phyloP scores from a whole-genome alignment of 306 rosid genomes.

The Citrullus amarus region DNA sequence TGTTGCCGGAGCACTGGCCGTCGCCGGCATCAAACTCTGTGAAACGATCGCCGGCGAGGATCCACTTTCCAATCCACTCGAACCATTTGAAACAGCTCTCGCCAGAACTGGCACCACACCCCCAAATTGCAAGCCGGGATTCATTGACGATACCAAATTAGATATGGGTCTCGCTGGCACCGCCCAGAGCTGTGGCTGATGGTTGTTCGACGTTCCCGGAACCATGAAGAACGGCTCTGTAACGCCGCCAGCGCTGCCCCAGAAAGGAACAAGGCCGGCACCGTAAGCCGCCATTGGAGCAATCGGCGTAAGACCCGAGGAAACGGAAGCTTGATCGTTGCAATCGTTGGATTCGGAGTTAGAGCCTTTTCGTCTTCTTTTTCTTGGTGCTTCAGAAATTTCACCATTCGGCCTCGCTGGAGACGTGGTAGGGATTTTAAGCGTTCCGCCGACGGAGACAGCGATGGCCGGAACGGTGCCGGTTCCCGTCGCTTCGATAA shows the following conservation, averaged over 20 bases:
- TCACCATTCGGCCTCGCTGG: slow-evolving; percentile 41
- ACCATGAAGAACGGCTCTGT: slow-evolving; percentile 53
- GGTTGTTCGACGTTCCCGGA: slow-evolving; percentile 4
- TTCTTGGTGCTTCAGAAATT: slow-evolving; percentile 21
- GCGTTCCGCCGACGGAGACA: slow-evolving; percentile 60
- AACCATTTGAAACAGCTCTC: slow-evolving; percentile 11
- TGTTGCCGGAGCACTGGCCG: neutral
- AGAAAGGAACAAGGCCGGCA: slow-evolving; percentile 33
- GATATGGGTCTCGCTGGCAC: slow-evolving; percentile 63
- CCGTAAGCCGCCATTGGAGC: slow-evolving; percentile 23
- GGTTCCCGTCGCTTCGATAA: slow-evolving; percentile 71
- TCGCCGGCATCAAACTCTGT: slow-evolving; percentile 24
- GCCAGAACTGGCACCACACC: slow-evolving; percentile 14
- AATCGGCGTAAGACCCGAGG: slow-evolving; percentile 62
- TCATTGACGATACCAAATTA: slow-evolving; percentile 42
- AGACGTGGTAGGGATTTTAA: slow-evolving; percentile 68
- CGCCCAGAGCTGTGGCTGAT: slow-evolving; percentile 61
- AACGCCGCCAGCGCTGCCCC: slow-evolving; percentile 28
- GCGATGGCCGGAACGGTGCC: slow-evolving; percentile 85
- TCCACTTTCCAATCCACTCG: slow-evolving; percentile 15
- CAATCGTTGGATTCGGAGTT: slow-evolving; percentile 40
- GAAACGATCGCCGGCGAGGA: slow-evolving; percentile 28
- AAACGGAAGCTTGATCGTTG: slow-evolving; percentile 32
- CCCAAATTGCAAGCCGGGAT: slow-evolving; percentile 17
- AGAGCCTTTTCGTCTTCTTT: slow-evolving; percentile 30